These are phyloP conservation scores for Ilyonectria sp. DNA, from an alignment of 2,329 filamentous ascomycete species.

Conservation along the genomic window DNA sequence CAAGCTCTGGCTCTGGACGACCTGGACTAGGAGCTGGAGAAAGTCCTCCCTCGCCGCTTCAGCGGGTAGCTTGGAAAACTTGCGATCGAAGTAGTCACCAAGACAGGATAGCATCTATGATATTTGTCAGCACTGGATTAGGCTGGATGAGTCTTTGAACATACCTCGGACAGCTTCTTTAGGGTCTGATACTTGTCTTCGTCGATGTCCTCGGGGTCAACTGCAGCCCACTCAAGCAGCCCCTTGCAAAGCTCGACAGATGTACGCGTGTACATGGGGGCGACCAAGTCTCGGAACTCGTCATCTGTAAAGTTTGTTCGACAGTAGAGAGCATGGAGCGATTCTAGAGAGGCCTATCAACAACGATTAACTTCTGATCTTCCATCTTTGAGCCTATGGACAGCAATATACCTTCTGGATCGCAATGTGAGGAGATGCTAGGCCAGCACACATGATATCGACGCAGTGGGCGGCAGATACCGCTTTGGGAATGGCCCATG, in stretches of 20 bases:
- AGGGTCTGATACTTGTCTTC: slow-evolving; percentile 92
- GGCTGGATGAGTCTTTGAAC: slow-evolving; percentile 31
- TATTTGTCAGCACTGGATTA: neutral
- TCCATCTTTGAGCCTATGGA: neutral
- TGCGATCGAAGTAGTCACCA: slow-evolving; percentile 86
- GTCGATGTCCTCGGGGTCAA: slow-evolving; percentile 87
- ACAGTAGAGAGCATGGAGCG: slow-evolving; percentile 85
- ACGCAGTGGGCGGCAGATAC: slow-evolving; percentile 81
- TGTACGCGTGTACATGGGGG: slow-evolving; percentile 82
- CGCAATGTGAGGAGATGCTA: slow-evolving; percentile 78
- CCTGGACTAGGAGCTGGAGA: slow-evolving; percentile 82
- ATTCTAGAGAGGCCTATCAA: slow-evolving; percentile 82
- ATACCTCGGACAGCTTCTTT: slow-evolving; percentile 94
- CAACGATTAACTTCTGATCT: slow-evolving; percentile 28
- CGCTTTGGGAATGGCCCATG: slow-evolving; percentile 90
- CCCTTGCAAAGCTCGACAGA: slow-evolving; percentile 80
- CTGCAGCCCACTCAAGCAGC: slow-evolving; percentile 84
- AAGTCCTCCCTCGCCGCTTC: slow-evolving; percentile 80
- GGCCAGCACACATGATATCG: slow-evolving; percentile 77
- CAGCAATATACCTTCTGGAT: slow-evolving; percentile 75
- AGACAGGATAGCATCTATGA: slow-evolving; percentile 85
- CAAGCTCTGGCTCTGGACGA: slow-evolving; percentile 88
- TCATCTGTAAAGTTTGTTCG: slow-evolving; percentile 81
- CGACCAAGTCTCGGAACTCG: slow-evolving; percentile 84
- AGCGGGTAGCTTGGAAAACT: slow-evolving; percentile 76